These are phyloP conservation scores for Penicillium corylophilum DNA, from an alignment of 2,329 filamentous ascomycete species.

Conservation along the genomic window DNA sequence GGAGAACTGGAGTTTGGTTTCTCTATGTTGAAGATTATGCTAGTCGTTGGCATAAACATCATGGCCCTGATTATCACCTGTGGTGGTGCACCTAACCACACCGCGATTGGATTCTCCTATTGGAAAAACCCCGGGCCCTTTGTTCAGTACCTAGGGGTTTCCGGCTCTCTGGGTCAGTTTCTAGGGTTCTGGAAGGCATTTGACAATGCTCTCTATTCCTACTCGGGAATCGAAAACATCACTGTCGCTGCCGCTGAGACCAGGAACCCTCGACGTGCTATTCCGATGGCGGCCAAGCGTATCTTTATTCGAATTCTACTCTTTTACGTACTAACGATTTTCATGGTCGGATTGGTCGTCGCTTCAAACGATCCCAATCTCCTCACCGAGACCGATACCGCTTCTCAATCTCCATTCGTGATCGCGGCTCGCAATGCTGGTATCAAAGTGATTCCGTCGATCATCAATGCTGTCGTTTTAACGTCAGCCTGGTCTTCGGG, in stretches of 20 bases:
- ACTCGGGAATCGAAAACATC: slow-evolving; percentile 49
- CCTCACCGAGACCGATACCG: slow-evolving; percentile 47
- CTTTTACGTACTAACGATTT: slow-evolving; percentile 56
- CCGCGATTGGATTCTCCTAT: slow-evolving; percentile 42
- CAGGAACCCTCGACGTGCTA: slow-evolving; percentile 48
- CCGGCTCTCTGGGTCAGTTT: slow-evolving; percentile 45
- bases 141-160: slow-evolving; percentile 42
- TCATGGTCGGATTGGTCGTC: slow-evolving; percentile 45
- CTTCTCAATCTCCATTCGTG: slow-evolving; percentile 40
- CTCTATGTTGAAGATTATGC: slow-evolving; percentile 56
- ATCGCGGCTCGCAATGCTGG: slow-evolving; percentile 50
- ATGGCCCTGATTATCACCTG: slow-evolving; percentile 50
- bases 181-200: slow-evolving; percentile 41
- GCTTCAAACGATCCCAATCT: slow-evolving; percentile 49
- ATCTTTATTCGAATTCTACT: slow-evolving; percentile 56
- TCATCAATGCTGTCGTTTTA: slow-evolving; percentile 23
- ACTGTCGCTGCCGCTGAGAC: slow-evolving; percentile 54
- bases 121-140: slow-evolving; percentile 45
- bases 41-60: slow-evolving; percentile 62
- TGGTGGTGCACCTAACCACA: slow-evolving; percentile 37
- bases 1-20: slow-evolving; percentile 57
- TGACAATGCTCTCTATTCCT: slow-evolving; percentile 24
- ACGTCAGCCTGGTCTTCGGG: slow-evolving; percentile 41
- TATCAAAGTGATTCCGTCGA: slow-evolving; percentile 29
- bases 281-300: slow-evolving; percentile 53